Base-by-base conservation (phyloP, 345 rosid genomes). In the Citrus australasica region DNA sequence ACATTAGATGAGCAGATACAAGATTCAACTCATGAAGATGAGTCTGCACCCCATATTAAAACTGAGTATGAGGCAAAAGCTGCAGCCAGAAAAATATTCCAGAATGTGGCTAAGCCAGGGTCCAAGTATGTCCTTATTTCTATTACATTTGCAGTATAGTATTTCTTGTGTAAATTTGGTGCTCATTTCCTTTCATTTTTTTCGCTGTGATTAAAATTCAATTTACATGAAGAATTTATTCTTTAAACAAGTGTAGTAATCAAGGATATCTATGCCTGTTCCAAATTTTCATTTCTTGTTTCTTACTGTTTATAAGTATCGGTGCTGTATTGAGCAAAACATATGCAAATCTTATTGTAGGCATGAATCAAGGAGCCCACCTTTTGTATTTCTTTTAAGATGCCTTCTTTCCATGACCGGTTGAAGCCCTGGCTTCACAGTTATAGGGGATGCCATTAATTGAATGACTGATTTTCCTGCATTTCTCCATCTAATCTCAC, bases 1-100 rank as follows among this genome's bases (percentile, higher is more conserved):
- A 95, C 98, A 37, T 83, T 95, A 78, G 98, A 91, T 65, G 98
- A 95, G 84, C 97, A 83, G 68, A 91, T 93, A 65, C 85, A 84
- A 58, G 93, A 87, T 65, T 68, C 92, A 0, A 22, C 87, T 10
- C 40, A 69, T 0, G 90, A 82, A 65, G 98, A 91, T 58, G 98
- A 92, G 68, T 81, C 89, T 35, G 83, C 92, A 6, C 90, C 86
- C 7, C 85, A 85, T 73, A 95, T 95, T 61, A 70, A 81, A 82
- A 95, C 87, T 37, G 99, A 95, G 74, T 74, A 71, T 0, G 92
- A 93, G 82, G 98, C 98, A n/a, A 95, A 88, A 87, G 87, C 84
- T 74, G 97, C 98, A 21, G 97, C 97, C 0, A 86, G 92, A 66
- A 95, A 87, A 83, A 93, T 95, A 53, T 95, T 91, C 13, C 83